Conservation (phyloP, 345 rosid genomes). For the Euphorbia tirucalli region DNA sequence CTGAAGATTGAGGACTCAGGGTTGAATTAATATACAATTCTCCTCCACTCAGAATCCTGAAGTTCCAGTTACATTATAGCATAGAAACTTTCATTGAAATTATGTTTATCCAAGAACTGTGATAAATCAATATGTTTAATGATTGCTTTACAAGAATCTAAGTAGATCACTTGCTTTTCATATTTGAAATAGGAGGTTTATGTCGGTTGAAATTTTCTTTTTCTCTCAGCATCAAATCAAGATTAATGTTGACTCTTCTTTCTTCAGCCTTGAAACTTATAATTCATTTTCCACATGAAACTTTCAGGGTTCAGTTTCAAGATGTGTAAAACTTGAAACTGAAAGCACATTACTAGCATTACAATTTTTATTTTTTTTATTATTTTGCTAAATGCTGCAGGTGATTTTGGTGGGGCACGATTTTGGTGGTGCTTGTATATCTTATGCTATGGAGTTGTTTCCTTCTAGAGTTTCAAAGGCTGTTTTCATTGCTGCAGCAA, state of each 20-base stretch:
- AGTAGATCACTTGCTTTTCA: not conserved
- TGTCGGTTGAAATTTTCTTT: not conserved
- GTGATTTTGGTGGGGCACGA: conserved; percentile 94
- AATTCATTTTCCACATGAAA: not conserved
- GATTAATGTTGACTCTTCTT: not conserved
- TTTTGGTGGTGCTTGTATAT: conserved; percentile 89
- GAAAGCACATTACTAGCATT: not conserved
- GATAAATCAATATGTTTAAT: too few relatives aligned
- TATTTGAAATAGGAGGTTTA: not conserved
- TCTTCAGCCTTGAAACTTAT: not conserved
- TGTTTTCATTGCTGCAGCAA: conserved; percentile 73
- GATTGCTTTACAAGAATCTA: not conserved
- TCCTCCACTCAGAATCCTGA: not conserved
- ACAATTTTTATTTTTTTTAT: not conserved
- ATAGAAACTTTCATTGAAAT: not conserved
- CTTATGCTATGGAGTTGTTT: conserved; percentile 83
- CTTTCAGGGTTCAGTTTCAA: not conserved
- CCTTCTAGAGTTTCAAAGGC: conserved; percentile 73
- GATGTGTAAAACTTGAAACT: conserved; percentile 3
- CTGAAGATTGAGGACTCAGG: not conserved
- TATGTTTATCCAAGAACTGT: not conserved
- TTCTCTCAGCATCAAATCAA: not conserved
- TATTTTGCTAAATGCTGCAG: conserved; percentile 37
- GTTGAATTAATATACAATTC: not conserved
- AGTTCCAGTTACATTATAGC: not conserved